Evolutionary conservation across 345 rosid genomes (phyloP).

Genomic region (Linum trigynum): DNA sequence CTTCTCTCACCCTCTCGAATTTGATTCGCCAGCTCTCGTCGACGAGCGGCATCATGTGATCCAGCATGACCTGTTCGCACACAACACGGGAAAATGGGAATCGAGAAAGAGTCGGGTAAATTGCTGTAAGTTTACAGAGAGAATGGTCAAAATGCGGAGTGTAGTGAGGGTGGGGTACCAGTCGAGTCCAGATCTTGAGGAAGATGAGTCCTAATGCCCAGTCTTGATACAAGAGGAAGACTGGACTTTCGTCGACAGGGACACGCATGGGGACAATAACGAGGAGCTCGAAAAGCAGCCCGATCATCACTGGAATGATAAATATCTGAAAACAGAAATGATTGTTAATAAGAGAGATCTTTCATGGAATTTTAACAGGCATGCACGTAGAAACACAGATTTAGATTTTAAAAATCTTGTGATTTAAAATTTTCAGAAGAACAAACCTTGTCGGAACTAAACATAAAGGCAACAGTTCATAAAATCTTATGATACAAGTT

Average conservation of each 20-base stretch:
- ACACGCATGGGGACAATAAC: conserved; percentile 99
- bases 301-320: conserved; percentile 89
- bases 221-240: conserved; percentile 93
- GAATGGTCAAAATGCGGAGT: neutral
- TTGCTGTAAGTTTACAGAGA: neutral
- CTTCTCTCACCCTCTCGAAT: conserved; percentile 90
- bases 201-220: conserved; percentile 98
- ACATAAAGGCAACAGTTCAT: neutral
- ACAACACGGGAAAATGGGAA: neutral
- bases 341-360: neutral
- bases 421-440: neutral
- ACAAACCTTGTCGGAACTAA: neutral
- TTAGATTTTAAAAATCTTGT: neutral
- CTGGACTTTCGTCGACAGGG: conserved; percentile 99
- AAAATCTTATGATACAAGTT: too few species aligned
- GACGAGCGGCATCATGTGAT: conserved; percentile 93
- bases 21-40: conserved; percentile 89
- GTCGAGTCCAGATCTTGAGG: conserved; percentile 96
- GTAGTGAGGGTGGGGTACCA: conserved; percentile 38
- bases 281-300: conserved; percentile 91
- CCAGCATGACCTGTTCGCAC: conserved; percentile 73
- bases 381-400: neutral
- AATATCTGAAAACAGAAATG: conserved; percentile 44
- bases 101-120: neutral
- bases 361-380: neutral